Conservation (phyloP, 805 yeast genomes). For the Komagataella kurtzmanii region DNA sequence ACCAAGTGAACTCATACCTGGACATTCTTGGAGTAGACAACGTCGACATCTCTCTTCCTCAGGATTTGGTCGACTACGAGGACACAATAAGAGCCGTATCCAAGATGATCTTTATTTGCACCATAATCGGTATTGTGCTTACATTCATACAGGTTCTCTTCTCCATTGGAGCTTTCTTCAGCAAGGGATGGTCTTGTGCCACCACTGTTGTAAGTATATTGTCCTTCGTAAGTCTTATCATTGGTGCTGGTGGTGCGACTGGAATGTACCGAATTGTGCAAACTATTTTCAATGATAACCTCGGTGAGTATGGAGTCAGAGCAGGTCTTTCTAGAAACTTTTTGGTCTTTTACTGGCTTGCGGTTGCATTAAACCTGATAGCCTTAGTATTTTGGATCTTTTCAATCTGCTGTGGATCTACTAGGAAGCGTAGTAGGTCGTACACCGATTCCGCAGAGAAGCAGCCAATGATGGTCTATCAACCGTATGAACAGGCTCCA, state of each 20-base stretch:
- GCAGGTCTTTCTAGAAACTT: constrained; percentile 24
- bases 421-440: constrained; percentile 3
- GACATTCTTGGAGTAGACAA: constrained; percentile 2
- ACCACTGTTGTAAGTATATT: constrained; percentile 30
- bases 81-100: constrained; percentile 31
- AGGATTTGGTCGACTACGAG: constrained; percentile 31
- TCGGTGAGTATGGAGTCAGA: constrained; percentile 35
- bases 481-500: not conserved
- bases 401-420: not conserved
- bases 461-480: not conserved
- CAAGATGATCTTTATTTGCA: constrained; percentile 44
- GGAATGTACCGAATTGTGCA: constrained; percentile 41
- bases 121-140: constrained; percentile 33
- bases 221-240: constrained; percentile 21
- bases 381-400: not conserved
- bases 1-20: constrained; percentile 9
- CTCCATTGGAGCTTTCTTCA: constrained; percentile 20
- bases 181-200: constrained; percentile 28
- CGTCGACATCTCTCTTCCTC: constrained; percentile 36
- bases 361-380: not conserved
- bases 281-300: constrained; percentile 34
- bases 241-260: constrained; percentile 46
- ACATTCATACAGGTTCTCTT: constrained; percentile 27
- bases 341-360: constrained; percentile 12
- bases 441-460: not conserved